These are phyloP conservation scores for Zoysia japonica DNA, from an alignment of 176 grass and related monocot genomes.

Conservation along the genomic window DNA sequence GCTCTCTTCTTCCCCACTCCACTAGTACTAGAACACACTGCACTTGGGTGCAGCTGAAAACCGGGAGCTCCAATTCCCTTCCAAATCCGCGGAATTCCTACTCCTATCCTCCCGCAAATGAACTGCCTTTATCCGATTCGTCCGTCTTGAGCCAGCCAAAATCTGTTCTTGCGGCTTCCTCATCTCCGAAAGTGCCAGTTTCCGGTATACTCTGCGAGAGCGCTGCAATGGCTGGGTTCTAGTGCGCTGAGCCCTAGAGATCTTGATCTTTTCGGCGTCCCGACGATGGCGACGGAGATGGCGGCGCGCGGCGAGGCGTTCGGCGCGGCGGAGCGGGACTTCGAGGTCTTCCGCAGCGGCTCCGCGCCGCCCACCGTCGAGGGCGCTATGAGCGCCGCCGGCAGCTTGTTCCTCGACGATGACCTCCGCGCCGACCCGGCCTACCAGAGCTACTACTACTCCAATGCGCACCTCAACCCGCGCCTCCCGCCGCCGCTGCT, in stretches of 20 bases:
- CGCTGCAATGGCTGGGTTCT: constrained; percentile 42
- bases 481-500: constrained; percentile 66
- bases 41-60: background rate
- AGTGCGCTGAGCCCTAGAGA: background rate
- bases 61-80: constrained; percentile 27
- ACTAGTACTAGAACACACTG: constrained; percentile 16
- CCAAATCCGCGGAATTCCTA: constrained; percentile 32
- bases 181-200: background rate
- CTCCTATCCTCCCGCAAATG: background rate
- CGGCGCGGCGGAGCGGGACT: constrained; percentile 49
- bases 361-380: constrained; percentile 75
- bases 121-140: constrained; percentile 20
- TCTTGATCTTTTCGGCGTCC: constrained; percentile 21
- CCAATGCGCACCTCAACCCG: constrained; percentile 77
- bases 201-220: background rate
- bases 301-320: constrained; percentile 52
- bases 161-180: background rate
- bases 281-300: constrained; percentile 58
- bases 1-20: constrained; percentile 20
- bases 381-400: constrained; percentile 47
- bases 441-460: constrained; percentile 70
- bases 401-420: constrained; percentile 49
- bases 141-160: background rate
- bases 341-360: constrained; percentile 74
- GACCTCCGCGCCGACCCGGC: constrained; percentile 66